Percentiles rank a stretch among this genome's conserved stretches.
phyloP scores from a whole-genome alignment of 148 eudicot species.

The Cornus florida region DNA sequence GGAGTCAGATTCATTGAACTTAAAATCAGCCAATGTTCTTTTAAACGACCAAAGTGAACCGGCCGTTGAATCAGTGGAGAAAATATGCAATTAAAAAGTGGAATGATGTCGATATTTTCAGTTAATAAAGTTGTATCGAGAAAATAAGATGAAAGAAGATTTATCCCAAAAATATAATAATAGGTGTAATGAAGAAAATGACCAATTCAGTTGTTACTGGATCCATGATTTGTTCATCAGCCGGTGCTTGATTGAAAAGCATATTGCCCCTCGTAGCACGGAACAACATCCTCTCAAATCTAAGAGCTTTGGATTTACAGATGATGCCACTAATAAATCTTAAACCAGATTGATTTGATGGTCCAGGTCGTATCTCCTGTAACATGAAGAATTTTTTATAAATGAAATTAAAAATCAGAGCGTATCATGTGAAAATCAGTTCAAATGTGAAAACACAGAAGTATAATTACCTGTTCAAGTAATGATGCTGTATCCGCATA shows the following conservation, averaged over 20 bases:
- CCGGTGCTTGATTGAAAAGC: slow-evolving; percentile 92
- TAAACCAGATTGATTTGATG: slow-evolving; percentile 75
- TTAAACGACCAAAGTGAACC: slow-evolving; percentile 3
- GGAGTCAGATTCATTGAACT: slow-evolving; percentile 1
- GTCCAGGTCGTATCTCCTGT: slow-evolving; percentile 84
- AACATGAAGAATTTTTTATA: slow-evolving; percentile 25
- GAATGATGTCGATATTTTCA: neutral
- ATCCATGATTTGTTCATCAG: slow-evolving; percentile 82
- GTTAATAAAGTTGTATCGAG: neutral
- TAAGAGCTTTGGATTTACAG: slow-evolving; percentile 68
- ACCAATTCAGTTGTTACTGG: slow-evolving; percentile 87
- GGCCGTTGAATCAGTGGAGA: neutral
- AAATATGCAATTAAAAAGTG: neutral
- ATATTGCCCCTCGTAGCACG: slow-evolving; percentile 99
- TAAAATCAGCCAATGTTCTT: neutral
- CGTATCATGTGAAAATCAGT: neutral
- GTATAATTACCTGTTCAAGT: slow-evolving; percentile 68
- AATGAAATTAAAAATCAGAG: slow-evolving; percentile 14
- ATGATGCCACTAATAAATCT: slow-evolving; percentile 93
- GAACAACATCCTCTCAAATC: slow-evolving; percentile 94
- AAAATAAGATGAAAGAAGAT: slow-evolving; percentile 1
- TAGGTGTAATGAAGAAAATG: slow-evolving; percentile 20
- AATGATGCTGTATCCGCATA: slow-evolving; percentile 72
- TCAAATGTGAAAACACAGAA: neutral
- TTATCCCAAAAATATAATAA: neutral